These are phyloP conservation scores for Colletotrichum musicola DNA, from an alignment of 2,329 filamentous ascomycete species.

Conservation along the genomic window DNA sequence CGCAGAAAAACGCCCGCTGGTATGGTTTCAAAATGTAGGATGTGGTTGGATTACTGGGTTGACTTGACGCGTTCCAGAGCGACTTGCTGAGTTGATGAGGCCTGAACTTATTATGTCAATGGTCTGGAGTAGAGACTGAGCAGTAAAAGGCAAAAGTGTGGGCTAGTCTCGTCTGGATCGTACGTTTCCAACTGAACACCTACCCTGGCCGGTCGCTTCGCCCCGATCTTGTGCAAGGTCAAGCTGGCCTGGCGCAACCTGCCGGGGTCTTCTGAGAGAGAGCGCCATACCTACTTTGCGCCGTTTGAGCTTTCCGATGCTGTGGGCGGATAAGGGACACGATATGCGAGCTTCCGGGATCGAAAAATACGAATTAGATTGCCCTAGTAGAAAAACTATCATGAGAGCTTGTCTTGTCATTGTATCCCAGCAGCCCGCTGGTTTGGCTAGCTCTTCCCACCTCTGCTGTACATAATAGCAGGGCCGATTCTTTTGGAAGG, in stretches of 20 bases:
- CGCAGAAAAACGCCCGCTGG: neutral
- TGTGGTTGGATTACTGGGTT: neutral
- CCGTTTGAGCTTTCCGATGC: too few relatives aligned
- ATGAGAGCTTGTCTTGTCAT: too few relatives aligned
- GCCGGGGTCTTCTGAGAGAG: neutral
- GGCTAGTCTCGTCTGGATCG: constrained; percentile 5
- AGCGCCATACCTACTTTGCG: too few relatives aligned
- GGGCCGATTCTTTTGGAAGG: neutral
- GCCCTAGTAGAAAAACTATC: too few relatives aligned
- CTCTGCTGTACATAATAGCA: neutral
- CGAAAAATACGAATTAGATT: too few relatives aligned
- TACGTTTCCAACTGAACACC: constrained; percentile 32
- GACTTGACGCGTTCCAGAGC: constrained; percentile 6
- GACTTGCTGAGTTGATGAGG: neutral
- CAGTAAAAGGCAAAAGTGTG: constrained; percentile 24
- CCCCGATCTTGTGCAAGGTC: constrained; percentile 10
- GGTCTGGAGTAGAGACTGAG: neutral
- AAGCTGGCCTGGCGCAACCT: constrained; percentile 4
- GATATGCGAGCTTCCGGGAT: too few relatives aligned
- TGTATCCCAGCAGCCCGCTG: too few relatives aligned
- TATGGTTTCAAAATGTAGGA: constrained; percentile 23
- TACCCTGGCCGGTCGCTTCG: constrained; percentile 13
- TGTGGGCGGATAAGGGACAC: too few relatives aligned
- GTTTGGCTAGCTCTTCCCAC: neutral
- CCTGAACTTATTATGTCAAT: neutral